phyloP scores from a whole-genome alignment of 176 grass and related monocot species.

The Aegilops sharonensis region DNA sequence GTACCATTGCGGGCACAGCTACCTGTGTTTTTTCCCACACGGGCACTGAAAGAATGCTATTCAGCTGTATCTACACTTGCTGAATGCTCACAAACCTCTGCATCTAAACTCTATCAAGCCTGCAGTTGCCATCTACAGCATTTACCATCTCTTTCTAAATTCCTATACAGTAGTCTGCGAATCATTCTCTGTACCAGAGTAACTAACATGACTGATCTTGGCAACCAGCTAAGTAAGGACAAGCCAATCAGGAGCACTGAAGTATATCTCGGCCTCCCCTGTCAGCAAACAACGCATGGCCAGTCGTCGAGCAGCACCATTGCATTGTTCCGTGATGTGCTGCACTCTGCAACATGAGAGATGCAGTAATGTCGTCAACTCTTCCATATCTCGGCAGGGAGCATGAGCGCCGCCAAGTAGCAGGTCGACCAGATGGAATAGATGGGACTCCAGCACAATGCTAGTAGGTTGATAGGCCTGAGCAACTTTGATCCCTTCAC shows the following conservation, averaged over 20 bases:
- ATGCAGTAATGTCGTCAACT: not conserved
- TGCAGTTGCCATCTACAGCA: not conserved
- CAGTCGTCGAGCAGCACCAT: not conserved
- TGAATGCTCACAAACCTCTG: not conserved
- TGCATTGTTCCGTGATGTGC: not conserved
- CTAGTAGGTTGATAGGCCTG: constrained; percentile 8
- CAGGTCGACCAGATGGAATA: not conserved
- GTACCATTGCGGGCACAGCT: not conserved
- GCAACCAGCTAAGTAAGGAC: not conserved
- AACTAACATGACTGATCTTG: not conserved
- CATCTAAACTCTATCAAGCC: not conserved
- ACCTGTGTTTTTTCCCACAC: not conserved
- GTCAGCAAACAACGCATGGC: not conserved
- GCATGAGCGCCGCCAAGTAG: not conserved
- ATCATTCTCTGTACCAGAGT: not conserved
- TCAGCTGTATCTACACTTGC: constrained; percentile 1
- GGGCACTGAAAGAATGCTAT: not conserved
- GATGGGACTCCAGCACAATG: constrained; percentile 15
- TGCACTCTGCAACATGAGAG: not conserved
- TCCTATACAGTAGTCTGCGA: not conserved
- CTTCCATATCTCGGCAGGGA: not conserved
- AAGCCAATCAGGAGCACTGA: not conserved
- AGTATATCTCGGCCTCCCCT: not conserved
- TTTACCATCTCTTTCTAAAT: not conserved
- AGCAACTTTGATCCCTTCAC: constrained; percentile 25